Evolutionary conservation across 2,329 filamentous ascomycete species (phyloP).

Genomic region (Colletotrichum lentis): DNA sequence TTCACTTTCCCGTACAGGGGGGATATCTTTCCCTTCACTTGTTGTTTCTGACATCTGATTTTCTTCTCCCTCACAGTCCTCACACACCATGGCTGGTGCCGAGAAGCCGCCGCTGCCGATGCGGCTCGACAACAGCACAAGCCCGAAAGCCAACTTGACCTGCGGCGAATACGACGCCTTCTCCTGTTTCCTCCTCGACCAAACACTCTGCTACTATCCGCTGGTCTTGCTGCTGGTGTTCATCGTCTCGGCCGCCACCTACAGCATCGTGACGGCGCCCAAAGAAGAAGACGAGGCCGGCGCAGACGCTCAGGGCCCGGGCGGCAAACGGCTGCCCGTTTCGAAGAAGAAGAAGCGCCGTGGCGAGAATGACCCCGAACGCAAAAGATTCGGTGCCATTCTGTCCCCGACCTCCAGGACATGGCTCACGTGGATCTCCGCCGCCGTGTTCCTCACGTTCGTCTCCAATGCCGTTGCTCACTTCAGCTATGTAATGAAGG

Average conservation of each 20-base stretch:
- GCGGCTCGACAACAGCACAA: constrained; percentile 18
- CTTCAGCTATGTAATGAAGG: constrained; percentile 33
- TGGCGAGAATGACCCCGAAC: constrained; percentile 45
- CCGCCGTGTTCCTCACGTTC: constrained; percentile 76
- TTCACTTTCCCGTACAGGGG: constrained; percentile 26
- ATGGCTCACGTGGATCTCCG: constrained; percentile 78
- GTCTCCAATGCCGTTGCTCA: constrained; percentile 73
- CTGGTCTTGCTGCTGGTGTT: constrained; percentile 62
- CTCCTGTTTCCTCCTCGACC: constrained; percentile 50
- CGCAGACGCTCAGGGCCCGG: constrained; percentile 74
- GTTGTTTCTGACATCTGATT: constrained; percentile 36
- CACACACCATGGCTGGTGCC: constrained; percentile 48
- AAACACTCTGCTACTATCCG: constrained; percentile 61
- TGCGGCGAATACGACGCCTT: constrained; percentile 24
- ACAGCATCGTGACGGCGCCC: constrained; percentile 62
- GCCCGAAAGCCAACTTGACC: constrained; percentile 25
- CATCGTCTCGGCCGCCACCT: constrained; percentile 58
- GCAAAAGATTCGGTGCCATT: constrained; percentile 48
- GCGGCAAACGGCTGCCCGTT: constrained; percentile 84
- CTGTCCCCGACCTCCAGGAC: constrained; percentile 67
- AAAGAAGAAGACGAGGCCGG: constrained; percentile 55
- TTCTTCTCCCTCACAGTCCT: constrained; percentile 22
- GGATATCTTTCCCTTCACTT: constrained; percentile 27
- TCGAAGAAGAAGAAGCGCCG: constrained; percentile 65
- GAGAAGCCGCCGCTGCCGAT: constrained; percentile 42